Conservation (phyloP, 2,329 filamentous ascomycete species). For the Salinomyces thailandicus region DNA sequence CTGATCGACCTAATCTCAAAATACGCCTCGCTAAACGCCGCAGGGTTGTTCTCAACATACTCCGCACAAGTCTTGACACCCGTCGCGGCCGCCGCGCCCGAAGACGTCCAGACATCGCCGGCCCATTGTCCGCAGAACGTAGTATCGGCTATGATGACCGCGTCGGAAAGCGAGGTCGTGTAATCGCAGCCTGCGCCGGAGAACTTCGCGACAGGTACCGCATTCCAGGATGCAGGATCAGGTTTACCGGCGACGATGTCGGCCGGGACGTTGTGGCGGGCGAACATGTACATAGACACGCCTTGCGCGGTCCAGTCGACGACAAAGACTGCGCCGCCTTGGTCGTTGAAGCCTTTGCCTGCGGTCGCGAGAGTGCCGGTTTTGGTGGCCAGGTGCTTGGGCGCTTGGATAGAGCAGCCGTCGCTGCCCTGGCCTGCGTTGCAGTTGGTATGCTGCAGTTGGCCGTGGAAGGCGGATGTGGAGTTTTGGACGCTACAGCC, state of each 20-base stretch:
- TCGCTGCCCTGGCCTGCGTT: slow-evolving; percentile 30
- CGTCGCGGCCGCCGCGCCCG: slow-evolving; percentile 48
- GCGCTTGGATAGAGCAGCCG: slow-evolving; percentile 38
- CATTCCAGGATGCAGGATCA: slow-evolving; percentile 52
- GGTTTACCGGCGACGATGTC: slow-evolving; percentile 53
- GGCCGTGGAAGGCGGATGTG: slow-evolving; percentile 20
- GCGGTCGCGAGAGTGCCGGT: slow-evolving; percentile 24
- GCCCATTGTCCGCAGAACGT: slow-evolving; percentile 88
- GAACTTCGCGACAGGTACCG: slow-evolving; percentile 56
- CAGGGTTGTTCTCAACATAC: slow-evolving; percentile 62
- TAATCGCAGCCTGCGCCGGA: slow-evolving; percentile 57
- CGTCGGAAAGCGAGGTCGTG: slow-evolving; percentile 54
- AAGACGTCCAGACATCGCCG: slow-evolving; percentile 53
- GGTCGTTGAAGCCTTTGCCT: slow-evolving; percentile 44
- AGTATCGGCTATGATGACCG: slow-evolving; percentile 72
- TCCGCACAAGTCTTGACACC: slow-evolving; percentile 54
- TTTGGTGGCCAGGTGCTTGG: slow-evolving; percentile 39
- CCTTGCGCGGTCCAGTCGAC: slow-evolving; percentile 55
- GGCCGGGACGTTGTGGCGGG: slow-evolving; percentile 52
- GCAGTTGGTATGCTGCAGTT: slow-evolving; percentile 20
- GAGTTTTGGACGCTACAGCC: slow-evolving; percentile 31
- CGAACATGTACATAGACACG: slow-evolving; percentile 78
- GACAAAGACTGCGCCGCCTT: slow-evolving; percentile 37
- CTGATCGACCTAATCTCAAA: slow-evolving; percentile 66
- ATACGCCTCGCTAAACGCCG: slow-evolving; percentile 60